A percentile compares a stretch with the other conserved stretches of the same genome.
Conservation (phyloP, 306 rosid species). For the Vigna radiata region DNA sequence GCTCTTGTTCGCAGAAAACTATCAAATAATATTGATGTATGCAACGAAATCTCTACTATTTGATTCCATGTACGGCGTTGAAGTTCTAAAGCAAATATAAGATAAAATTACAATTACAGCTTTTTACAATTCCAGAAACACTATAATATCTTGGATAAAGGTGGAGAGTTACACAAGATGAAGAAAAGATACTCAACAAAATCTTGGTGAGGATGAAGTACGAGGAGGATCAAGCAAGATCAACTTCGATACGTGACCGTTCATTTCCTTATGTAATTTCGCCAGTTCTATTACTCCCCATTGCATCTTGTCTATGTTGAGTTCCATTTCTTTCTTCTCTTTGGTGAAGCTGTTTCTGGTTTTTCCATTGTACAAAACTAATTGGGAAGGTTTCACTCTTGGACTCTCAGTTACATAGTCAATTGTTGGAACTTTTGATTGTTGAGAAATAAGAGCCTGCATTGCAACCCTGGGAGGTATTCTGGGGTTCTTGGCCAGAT, state of each 20-base stretch:
- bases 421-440: conserved; percentile 46
- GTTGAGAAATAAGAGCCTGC: conserved; percentile 77
- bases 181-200: conserved; percentile 54
- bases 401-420: conserved; percentile 42
- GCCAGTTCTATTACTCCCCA: conserved; percentile 69
- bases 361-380: conserved; percentile 41
- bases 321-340: conserved; percentile 49
- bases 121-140: conserved; percentile 42
- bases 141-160: background rate
- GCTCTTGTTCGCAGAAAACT: background rate
- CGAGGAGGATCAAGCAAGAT: conserved; percentile 50
- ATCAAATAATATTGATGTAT: conserved; percentile 12
- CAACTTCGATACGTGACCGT: conserved; percentile 61
- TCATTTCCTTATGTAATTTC: conserved; percentile 62
- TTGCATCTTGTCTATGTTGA: conserved; percentile 64
- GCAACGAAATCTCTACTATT: conserved; percentile 34
- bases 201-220: conserved; percentile 58
- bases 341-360: conserved; percentile 38
- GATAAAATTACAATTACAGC: conserved; percentile 21
- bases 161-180: conserved; percentile 4
- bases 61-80: conserved; percentile 24
- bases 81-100: conserved; percentile 35
- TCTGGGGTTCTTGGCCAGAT: conserved; percentile 81
- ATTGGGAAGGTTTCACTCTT: conserved; percentile 41
- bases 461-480: conserved; percentile 81